These are phyloP conservation scores for Komagataella pseudopastoris DNA, from an alignment of 805 yeast species.

Conservation along the genomic window DNA sequence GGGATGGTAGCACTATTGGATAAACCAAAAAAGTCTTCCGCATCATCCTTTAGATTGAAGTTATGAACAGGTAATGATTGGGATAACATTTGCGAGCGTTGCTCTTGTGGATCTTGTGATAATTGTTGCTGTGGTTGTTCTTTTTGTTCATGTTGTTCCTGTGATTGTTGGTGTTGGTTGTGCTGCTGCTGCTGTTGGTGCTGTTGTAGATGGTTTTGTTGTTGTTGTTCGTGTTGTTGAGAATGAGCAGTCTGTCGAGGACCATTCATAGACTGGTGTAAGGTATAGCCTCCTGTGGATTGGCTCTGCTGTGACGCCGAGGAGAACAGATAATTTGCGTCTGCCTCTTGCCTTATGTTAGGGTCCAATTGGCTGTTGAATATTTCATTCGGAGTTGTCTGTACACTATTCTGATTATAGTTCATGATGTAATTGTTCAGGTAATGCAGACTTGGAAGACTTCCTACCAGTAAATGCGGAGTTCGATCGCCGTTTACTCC, in stretches of 20 bases:
- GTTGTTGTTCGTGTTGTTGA: neutral
- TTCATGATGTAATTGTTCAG: conserved; percentile 14
- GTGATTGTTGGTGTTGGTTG: conserved; percentile 3
- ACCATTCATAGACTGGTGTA: neutral
- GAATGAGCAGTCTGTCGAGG: neutral
- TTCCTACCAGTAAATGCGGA: conserved; percentile 61
- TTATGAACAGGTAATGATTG: neutral
- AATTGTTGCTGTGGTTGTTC: conserved; percentile 6
- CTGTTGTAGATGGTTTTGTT: conserved; percentile 3
- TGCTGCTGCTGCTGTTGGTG: conserved; percentile 6
- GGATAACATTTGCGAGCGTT: neutral
- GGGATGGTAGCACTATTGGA: neutral
- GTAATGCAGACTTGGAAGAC: conserved; percentile 17
- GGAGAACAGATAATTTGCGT: neutral
- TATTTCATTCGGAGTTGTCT: neutral
- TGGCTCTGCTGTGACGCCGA: neutral
- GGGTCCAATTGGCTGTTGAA: neutral
- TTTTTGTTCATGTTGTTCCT: conserved; percentile 1
- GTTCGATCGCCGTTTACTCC: conserved; percentile 44
- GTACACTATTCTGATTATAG: neutral
- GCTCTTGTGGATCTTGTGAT: neutral
- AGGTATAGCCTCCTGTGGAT: neutral
- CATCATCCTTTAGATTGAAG: neutral
- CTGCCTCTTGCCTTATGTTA: neutral
- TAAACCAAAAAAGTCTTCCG: neutral